Evolutionary conservation across 2,329 filamentous ascomycete species (phyloP).

Genomic region (Eutypa lata): DNA sequence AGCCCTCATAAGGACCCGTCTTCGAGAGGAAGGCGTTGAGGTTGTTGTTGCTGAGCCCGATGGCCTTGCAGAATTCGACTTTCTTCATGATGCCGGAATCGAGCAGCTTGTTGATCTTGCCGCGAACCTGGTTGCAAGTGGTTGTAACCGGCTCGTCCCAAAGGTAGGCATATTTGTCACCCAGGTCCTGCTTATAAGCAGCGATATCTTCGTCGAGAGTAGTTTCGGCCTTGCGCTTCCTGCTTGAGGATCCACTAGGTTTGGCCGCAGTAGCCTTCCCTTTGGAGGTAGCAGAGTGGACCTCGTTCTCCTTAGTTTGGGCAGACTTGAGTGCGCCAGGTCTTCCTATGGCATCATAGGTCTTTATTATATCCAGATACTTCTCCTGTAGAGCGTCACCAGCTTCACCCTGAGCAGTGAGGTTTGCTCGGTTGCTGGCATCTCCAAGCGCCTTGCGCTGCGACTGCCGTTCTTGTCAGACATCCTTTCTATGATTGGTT

Average conservation of each 20-base stretch:
- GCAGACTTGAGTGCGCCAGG: too few species aligned
- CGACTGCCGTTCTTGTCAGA: background rate
- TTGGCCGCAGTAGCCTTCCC: background rate
- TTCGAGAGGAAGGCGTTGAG: slow-evolving; percentile 11
- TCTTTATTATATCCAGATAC: background rate
- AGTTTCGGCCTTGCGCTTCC: slow-evolving; percentile 17
- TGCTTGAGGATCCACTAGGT: slow-evolving; percentile 4
- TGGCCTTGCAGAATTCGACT: slow-evolving; percentile 11
- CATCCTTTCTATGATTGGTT: background rate
- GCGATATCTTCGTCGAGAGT: slow-evolving; percentile 21
- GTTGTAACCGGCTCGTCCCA: slow-evolving; percentile 2
- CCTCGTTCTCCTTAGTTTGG: background rate
- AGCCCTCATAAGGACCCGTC: slow-evolving; percentile 3
- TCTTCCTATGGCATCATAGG: background rate
- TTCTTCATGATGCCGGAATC: slow-evolving; percentile 19
- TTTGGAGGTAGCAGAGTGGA: background rate
- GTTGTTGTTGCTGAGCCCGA: slow-evolving; percentile 3
- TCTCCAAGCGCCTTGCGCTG: slow-evolving; percentile 19
- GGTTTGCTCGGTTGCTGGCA: slow-evolving; percentile 28
- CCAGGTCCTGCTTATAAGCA: slow-evolving; percentile 18
- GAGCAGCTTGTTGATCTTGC: slow-evolving; percentile 14
- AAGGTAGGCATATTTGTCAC: slow-evolving; percentile 1
- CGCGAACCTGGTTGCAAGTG: slow-evolving; percentile 9
- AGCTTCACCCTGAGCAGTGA: slow-evolving; percentile 11
- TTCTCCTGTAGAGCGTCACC: slow-evolving; percentile 1